Evolutionary conservation across 2,329 filamentous ascomycete genomes (phyloP).

Genomic region (Arthrinium puccinioides): DNA sequence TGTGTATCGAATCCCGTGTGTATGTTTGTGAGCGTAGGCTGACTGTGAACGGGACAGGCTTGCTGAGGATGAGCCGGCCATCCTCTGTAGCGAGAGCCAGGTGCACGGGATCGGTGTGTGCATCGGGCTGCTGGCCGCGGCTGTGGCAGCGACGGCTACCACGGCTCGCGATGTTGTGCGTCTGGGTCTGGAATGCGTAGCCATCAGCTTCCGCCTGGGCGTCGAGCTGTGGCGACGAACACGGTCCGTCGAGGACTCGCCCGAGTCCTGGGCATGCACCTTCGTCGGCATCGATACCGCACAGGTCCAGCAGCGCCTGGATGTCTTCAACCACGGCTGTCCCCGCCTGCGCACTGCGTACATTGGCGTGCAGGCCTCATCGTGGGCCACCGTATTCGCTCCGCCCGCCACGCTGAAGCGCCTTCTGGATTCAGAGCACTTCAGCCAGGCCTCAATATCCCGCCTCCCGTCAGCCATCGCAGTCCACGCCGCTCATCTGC

Average conservation of each 20-base stretch:
- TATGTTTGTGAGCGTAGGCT: not conserved
- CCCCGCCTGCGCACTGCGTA: not conserved
- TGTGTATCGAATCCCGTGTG: not conserved
- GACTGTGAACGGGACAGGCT: not conserved
- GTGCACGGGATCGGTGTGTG: conserved; percentile 16
- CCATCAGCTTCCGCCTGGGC: conserved; percentile 21
- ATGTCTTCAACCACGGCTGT: not conserved
- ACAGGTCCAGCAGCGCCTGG: not conserved
- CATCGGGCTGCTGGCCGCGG: conserved; percentile 22
- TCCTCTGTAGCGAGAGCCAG: not conserved
- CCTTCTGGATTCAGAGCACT: not conserved
- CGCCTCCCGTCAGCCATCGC: not conserved
- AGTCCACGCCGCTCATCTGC: not conserved
- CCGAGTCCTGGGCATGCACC: not conserved
- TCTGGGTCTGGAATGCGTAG: conserved; percentile 20
- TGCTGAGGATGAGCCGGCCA: not conserved
- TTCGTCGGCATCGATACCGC: not conserved
- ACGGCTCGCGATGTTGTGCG: conserved; percentile 19
- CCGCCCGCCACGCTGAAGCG: not conserved
- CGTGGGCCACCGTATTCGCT: not conserved
- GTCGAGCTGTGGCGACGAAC: conserved; percentile 5
- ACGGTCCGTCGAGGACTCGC: not conserved
- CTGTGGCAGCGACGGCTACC: conserved; percentile 20
- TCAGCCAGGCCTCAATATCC: not conserved
- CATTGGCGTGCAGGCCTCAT: not conserved